phyloP scores from a whole-genome alignment of 495 filamentous ascomycete genomes.

The Xylaria castorea region DNA sequence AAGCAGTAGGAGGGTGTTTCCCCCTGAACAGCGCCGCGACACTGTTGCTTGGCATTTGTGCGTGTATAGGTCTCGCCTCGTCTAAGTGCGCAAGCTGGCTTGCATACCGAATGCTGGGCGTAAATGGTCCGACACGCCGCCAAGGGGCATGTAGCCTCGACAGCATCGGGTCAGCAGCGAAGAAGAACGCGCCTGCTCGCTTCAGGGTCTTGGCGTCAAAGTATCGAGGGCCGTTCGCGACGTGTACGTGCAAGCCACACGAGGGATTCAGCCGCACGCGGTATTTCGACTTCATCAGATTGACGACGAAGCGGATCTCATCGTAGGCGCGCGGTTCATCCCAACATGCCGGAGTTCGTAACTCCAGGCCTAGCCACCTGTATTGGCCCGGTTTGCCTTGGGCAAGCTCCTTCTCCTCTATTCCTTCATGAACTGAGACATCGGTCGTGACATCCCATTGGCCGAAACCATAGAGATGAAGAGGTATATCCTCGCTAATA shows the following conservation, averaged over 20 bases:
- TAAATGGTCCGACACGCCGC: conserved; percentile 24
- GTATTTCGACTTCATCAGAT: conserved; percentile 37
- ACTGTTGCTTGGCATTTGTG: neutral
- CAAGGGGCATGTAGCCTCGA: conserved; percentile 44
- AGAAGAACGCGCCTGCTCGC: conserved; percentile 45
- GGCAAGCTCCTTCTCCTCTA: neutral
- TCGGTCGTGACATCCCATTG: conserved; percentile 29
- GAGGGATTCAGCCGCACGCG: conserved; percentile 41
- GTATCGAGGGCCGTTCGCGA: conserved; percentile 41
- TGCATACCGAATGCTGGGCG: conserved; percentile 23
- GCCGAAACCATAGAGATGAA: conserved; percentile 10
- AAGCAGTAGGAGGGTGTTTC: neutral
- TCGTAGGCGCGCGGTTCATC: conserved; percentile 24
- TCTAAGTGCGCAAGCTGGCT: conserved; percentile 27
- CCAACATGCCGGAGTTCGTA: conserved; percentile 36
- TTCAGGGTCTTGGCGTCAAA: conserved; percentile 39
- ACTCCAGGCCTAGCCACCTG: conserved; percentile 29
- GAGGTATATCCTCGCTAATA: neutral
- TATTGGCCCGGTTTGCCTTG: conserved; percentile 14
- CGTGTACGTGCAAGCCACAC: conserved; percentile 48
- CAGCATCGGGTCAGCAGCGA: conserved; percentile 47
- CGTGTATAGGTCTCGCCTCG: neutral
- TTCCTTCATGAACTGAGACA: neutral
- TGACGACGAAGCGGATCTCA: conserved; percentile 31
- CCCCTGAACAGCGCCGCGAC: neutral